Evolutionary conservation across 2,329 filamentous ascomycete species (phyloP).

Genomic region (Ophiostoma ulmi): DNA sequence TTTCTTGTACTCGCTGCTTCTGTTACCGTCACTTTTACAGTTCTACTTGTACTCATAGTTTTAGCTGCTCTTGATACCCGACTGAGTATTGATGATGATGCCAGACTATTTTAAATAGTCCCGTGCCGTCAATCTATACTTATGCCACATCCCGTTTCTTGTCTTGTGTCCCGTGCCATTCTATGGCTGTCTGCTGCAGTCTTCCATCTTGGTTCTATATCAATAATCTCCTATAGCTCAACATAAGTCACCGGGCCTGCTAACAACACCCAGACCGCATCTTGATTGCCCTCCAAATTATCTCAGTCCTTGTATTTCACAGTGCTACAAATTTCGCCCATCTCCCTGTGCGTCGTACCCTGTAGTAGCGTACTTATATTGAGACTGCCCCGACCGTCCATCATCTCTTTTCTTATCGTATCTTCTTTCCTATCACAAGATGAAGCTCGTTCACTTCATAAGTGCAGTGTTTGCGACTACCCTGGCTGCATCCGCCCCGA

Average conservation of each 20-base stretch:
- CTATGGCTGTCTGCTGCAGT: not conserved
- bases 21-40: too few relatives aligned
- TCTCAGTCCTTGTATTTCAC: not conserved
- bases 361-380: not conserved
- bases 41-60: too few relatives aligned
- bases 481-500: not conserved
- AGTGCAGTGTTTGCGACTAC: not conserved
- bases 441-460: not conserved
- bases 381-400: not conserved
- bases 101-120: too few relatives aligned
- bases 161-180: not conserved
- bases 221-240: not conserved
- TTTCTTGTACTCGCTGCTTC: not conserved
- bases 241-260: not conserved
- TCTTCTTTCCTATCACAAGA: not conserved
- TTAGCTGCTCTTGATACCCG: too few relatives aligned
- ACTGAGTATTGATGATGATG: too few relatives aligned
- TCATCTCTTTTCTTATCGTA: not conserved
- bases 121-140: not conserved
- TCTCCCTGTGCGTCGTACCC: not conserved
- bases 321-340: too few relatives aligned
- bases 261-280: not conserved
- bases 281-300: not conserved
- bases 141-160: not conserved
- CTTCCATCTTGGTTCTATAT: not conserved